A percentile compares a stretch with the other conserved stretches of the same genome.
Evolutionary conservation across 306 rosid species (phyloP).

Genomic region (Cucumis hystrix): DNA sequence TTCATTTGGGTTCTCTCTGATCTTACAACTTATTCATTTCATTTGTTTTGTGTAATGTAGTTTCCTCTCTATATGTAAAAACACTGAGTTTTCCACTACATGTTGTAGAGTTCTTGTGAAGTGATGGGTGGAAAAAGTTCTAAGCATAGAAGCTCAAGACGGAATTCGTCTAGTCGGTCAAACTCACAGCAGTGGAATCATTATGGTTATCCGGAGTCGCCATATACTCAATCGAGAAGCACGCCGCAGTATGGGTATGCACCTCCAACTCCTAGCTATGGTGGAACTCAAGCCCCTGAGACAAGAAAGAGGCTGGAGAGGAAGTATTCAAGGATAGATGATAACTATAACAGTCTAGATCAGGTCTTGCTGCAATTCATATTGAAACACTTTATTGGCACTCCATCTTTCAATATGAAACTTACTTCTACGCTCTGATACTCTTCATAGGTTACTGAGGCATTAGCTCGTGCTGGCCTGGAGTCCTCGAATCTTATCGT

Average conservation of each 20-base stretch:
- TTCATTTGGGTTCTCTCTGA: neutral
- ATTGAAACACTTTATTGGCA: neutral
- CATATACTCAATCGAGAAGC: slow-evolving; percentile 29
- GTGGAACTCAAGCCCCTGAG: slow-evolving; percentile 27
- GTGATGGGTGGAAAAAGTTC: slow-evolving; percentile 73
- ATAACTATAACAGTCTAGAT: slow-evolving; percentile 47
- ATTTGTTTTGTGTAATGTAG: neutral
- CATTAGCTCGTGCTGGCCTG: slow-evolving; percentile 66
- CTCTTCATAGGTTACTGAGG: slow-evolving; percentile 64
- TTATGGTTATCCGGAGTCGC: slow-evolving; percentile 30
- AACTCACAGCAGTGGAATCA: slow-evolving; percentile 25
- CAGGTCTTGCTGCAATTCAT: slow-evolving; percentile 34
- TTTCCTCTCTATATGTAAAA: neutral
- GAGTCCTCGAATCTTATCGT: slow-evolving; percentile 94
- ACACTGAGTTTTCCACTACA: neutral
- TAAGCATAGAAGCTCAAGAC: slow-evolving; percentile 33
- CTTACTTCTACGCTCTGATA: neutral
- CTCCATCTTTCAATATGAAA: neutral
- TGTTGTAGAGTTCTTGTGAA: slow-evolving; percentile 15
- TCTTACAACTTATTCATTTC: neutral
- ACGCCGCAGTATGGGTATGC: slow-evolving; percentile 27
- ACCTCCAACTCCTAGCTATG: slow-evolving; percentile 29
- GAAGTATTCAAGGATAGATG: slow-evolving; percentile 70
- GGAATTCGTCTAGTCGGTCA: slow-evolving; percentile 22
- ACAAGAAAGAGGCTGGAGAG: slow-evolving; percentile 25